A percentile compares a stretch with the other conserved stretches of the same genome.
These are phyloP conservation scores for Lipomyces starkeyi DNA, from an alignment of 805 yeast species.

Conservation along the genomic window DNA sequence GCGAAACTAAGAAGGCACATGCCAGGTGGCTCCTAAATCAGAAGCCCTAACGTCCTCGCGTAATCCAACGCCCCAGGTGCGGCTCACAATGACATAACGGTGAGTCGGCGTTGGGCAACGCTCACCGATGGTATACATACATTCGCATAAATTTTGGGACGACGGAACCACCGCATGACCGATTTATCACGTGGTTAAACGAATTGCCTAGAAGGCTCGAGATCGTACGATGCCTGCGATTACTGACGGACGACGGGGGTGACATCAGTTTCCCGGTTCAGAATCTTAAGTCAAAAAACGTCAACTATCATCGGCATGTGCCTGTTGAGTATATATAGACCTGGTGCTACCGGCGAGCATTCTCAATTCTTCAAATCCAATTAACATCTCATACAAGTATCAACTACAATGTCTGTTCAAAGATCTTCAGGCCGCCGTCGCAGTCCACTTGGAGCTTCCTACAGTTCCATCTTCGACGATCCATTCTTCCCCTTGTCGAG, in stretches of 20 bases:
- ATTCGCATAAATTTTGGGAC: not conserved
- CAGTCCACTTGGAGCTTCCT: not conserved
- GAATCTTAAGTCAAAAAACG: too few relatives aligned
- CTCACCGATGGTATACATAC: not conserved
- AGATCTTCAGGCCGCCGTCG: not conserved
- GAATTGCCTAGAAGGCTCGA: not conserved
- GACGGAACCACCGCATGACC: not conserved
- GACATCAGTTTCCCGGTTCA: too few relatives aligned
- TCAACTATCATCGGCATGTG: not conserved
- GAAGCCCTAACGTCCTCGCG: too few relatives aligned
- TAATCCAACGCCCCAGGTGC: too few relatives aligned
- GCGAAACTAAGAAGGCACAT: too few relatives aligned
- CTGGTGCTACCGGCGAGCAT: not conserved
- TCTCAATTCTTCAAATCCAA: not conserved
- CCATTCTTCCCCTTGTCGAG: constrained; percentile 16
- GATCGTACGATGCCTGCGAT: not conserved
- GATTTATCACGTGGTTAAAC: not conserved
- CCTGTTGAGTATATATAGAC: not conserved
- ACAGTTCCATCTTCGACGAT: constrained; percentile 10
- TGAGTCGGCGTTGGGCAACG: not conserved
- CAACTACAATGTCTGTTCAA: not conserved
- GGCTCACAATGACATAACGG: not conserved
- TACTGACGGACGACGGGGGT: not conserved
- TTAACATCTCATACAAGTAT: not conserved
- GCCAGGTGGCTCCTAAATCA: too few relatives aligned